Evolutionary conservation across 768 basidiomycete genomes (phyloP).

Genomic region (Crassisporium funariophilum): DNA sequence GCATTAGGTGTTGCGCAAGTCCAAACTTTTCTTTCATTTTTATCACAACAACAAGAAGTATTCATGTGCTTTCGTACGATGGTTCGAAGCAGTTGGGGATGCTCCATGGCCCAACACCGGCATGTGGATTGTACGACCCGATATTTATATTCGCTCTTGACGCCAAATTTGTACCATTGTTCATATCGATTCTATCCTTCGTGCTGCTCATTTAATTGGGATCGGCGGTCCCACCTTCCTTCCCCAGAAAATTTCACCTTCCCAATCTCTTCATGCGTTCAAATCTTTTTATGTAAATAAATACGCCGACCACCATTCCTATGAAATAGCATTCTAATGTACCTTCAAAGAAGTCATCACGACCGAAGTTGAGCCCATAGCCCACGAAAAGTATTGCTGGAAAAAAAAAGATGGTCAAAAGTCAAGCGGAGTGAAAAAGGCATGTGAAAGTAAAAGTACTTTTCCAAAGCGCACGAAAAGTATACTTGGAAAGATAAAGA

Average conservation of each 20-base stretch:
- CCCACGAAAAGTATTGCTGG: no score
- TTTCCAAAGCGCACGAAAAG: no score
- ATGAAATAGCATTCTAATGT: conserved; percentile 17
- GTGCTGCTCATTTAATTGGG: neutral
- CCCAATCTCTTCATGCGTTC: neutral
- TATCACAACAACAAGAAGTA: neutral
- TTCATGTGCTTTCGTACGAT: neutral
- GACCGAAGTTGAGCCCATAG: no score
- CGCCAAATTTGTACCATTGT: neutral
- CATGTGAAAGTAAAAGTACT: no score
- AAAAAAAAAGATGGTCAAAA: no score
- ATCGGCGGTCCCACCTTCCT: neutral
- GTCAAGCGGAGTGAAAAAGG: no score
- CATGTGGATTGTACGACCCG: neutral
- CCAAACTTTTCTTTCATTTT: neutral
- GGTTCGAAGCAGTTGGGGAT: neutral
- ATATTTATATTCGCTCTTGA: neutral
- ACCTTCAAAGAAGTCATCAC: no score
- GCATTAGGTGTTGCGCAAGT: conserved; percentile 20
- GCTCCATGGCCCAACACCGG: neutral
- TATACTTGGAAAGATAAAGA: no score
- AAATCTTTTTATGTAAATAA: neutral
- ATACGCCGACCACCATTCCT: neutral
- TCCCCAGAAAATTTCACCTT: neutral
- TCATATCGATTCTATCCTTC: neutral